Evolutionary conservation across 2,329 filamentous ascomycete genomes (phyloP).

Genomic region (Monilinia vaccinii-corymbosi): DNA sequence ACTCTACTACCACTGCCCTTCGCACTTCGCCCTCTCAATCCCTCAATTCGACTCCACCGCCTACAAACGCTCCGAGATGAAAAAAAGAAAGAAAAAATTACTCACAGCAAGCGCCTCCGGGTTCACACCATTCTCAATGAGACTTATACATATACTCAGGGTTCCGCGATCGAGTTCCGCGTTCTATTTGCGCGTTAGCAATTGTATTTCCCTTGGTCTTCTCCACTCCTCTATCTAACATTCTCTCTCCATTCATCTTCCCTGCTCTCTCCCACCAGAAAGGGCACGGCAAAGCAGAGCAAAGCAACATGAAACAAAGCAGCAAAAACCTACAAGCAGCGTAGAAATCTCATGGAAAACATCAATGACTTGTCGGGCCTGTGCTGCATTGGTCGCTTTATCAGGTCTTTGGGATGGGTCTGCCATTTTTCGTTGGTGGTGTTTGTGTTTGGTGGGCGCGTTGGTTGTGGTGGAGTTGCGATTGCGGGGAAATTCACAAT

Average conservation of each 20-base stretch:
- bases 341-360: slow-evolving; percentile 81
- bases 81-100: neutral
- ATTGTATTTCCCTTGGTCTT: neutral
- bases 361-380: slow-evolving; percentile 74
- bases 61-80: neutral
- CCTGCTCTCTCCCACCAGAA: no score
- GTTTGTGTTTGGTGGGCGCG: neutral
- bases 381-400: slow-evolving; percentile 49
- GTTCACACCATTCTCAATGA: slow-evolving; percentile 96
- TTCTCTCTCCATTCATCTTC: no score
- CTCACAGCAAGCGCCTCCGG: slow-evolving; percentile 88
- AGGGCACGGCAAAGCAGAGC: neutral
- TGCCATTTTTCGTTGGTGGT: slow-evolving; percentile 33
- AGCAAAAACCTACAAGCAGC: slow-evolving; percentile 57
- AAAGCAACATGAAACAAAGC: neutral
- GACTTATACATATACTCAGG: slow-evolving; percentile 86
- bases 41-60: neutral
- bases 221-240: no score
- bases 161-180: slow-evolving; percentile 86
- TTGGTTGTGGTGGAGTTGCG: neutral
- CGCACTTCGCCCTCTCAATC: neutral
- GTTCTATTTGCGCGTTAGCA: slow-evolving; percentile 49
- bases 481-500: neutral
- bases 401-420: slow-evolving; percentile 7
- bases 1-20: neutral